A percentile compares a stretch with the other conserved stretches of the same genome.
These are phyloP conservation scores for Naganishia sp. DNA, from an alignment of 1,284 basidiomycete genomes.

Conservation along the genomic window DNA sequence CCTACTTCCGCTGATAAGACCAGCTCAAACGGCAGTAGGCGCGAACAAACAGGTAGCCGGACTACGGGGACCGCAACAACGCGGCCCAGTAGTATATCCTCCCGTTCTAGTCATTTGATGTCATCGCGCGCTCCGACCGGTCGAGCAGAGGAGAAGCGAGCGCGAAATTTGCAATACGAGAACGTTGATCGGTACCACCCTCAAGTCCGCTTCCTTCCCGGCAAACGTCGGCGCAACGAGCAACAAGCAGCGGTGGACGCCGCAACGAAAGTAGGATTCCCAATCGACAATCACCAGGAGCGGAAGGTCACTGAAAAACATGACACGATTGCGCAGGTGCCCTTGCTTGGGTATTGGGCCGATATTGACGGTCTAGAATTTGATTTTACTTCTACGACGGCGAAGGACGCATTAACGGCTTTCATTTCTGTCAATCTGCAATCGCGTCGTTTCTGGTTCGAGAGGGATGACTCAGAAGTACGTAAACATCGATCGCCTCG, in stretches of 20 bases:
- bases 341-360: conserved; percentile 11
- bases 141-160: conserved; percentile 20
- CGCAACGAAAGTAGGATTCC: conserved; percentile 16
- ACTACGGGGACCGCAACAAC: conserved; percentile 1
- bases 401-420: conserved; percentile 45
- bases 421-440: conserved; percentile 48
- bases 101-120: conserved; percentile 15
- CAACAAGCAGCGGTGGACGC: conserved; percentile 20
- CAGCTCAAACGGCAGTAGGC: conserved; percentile 2
- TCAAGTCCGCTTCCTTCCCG: conserved; percentile 23
- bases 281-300: neutral
- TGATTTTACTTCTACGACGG: conserved; percentile 37
- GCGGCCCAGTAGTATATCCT: conserved; percentile 10
- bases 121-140: conserved; percentile 13
- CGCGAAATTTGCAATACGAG: conserved; percentile 20
- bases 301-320: conserved; percentile 7
- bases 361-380: conserved; percentile 17
- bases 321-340: conserved; percentile 23
- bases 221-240: conserved; percentile 14
- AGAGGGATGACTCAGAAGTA: conserved; percentile 44
- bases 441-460: conserved; percentile 46
- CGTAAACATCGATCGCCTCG: neutral
- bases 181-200: conserved; percentile 18
- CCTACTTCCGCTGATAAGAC: conserved; percentile 33
- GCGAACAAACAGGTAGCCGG: conserved; percentile 12